Evolutionary conservation across 1,139 yeast species (phyloP).

Genomic region (Blastobotrys malaysiensis): DNA sequence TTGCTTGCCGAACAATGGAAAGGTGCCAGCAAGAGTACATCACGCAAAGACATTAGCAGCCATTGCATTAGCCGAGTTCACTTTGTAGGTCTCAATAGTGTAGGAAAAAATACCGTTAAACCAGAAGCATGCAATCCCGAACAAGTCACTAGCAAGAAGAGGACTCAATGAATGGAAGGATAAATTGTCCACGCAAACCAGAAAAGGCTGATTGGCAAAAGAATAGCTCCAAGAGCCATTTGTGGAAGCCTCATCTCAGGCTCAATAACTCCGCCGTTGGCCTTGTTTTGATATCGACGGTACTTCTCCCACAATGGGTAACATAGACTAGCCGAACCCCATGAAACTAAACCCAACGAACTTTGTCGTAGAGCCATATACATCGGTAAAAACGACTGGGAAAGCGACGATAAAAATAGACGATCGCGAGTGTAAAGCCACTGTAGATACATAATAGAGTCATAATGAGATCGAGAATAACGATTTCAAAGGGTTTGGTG

Average conservation of each 20-base stretch:
- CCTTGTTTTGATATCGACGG: not conserved
- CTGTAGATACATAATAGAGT: conserved; percentile 31
- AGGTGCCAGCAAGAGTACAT: conserved; percentile 62
- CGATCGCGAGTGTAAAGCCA: conserved; percentile 46
- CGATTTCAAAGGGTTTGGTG: conserved; percentile 1
- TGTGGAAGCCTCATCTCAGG: conserved; percentile 48
- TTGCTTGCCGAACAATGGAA: conserved; percentile 62
- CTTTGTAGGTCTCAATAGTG: conserved; percentile 5
- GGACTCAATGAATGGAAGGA: conserved; percentile 69
- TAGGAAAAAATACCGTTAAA: conserved; percentile 5
- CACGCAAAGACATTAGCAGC: conserved; percentile 37
- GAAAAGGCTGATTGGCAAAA: not conserved
- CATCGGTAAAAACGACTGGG: conserved; percentile 48
- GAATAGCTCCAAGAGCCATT: conserved; percentile 39
- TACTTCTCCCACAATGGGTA: conserved; percentile 15
- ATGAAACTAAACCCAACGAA: conserved; percentile 7
- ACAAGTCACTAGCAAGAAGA: conserved; percentile 35
- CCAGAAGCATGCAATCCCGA: conserved; percentile 6
- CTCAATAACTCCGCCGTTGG: conserved; percentile 1
- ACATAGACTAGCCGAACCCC: conserved; percentile 29
- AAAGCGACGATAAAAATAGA: conserved; percentile 59
- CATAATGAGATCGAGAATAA: conserved; percentile 4
- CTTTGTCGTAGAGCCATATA: conserved; percentile 39
- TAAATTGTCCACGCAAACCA: conserved; percentile 34
- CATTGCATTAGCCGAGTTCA: conserved; percentile 6